phyloP scores from a whole-genome alignment of 495 filamentous ascomycete species.

The Penicillium paradoxum region DNA sequence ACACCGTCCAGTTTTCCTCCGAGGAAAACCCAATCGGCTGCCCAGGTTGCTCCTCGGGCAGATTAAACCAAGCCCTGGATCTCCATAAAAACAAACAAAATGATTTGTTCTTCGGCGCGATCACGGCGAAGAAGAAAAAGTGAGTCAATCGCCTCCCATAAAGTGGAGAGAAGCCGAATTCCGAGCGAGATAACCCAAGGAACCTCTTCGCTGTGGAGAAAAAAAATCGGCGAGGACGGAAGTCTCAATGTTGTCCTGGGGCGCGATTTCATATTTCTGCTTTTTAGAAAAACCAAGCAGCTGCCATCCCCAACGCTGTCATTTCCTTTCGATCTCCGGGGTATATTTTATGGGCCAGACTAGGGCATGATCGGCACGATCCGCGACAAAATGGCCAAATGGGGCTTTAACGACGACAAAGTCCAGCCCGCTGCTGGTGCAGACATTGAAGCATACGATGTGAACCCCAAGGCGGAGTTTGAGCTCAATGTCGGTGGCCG shows the following conservation, averaged over 20 bases:
- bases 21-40: too few species aligned
- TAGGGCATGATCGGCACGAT: background rate
- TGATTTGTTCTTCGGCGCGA: background rate
- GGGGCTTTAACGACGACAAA: slow-evolving; percentile 8
- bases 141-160: slow-evolving; percentile 8
- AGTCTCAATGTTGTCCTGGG: slow-evolving; percentile 19
- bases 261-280: slow-evolving; percentile 8
- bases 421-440: slow-evolving; percentile 15
- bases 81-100: background rate
- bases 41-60: too few species aligned
- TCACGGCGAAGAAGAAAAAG: slow-evolving; percentile 8
- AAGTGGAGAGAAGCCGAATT: slow-evolving; percentile 9
- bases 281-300: slow-evolving; percentile 1
- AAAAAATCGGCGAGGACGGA: slow-evolving; percentile 1
- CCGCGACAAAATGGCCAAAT: slow-evolving; percentile 12
- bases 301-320: background rate
- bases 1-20: background rate
- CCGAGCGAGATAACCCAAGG: slow-evolving; percentile 13
- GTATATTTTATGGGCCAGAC: background rate
- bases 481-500: slow-evolving; percentile 36
- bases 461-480: slow-evolving; percentile 24
- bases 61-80: background rate
- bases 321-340: background rate
- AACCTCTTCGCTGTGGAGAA: slow-evolving; percentile 10
- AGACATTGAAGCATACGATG: slow-evolving; percentile 18